These are phyloP conservation scores for Paraurostyla sp. DNA, from an alignment of 73 alveolate species.

Conservation along the genomic window DNA sequence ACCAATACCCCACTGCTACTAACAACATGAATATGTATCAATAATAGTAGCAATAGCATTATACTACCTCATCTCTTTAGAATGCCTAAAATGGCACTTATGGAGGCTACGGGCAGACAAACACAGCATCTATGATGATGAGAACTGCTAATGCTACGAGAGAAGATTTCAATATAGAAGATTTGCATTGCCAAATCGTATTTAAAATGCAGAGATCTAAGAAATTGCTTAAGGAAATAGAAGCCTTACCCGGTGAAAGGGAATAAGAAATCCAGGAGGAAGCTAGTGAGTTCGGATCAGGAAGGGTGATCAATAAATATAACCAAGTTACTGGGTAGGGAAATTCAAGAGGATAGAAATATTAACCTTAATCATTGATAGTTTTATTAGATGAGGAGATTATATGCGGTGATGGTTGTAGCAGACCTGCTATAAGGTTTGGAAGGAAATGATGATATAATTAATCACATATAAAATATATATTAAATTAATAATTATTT, in stretches of 20 bases:
- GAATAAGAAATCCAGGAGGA: slow-evolving; percentile 11
- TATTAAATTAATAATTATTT: too few relatives aligned
- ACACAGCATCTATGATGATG: too few relatives aligned
- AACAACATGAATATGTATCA: too few relatives aligned
- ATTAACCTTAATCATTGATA: background rate
- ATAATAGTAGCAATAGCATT: background rate
- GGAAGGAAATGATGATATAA: too few relatives aligned
- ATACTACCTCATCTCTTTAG: slow-evolving; percentile 25
- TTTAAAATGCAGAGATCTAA: slow-evolving; percentile 32
- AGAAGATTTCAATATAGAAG: slow-evolving; percentile 58
- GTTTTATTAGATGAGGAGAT: slow-evolving; percentile 4
- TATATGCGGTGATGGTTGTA: slow-evolving; percentile 53
- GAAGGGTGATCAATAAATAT: background rate
- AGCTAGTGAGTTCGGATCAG: slow-evolving; percentile 34
- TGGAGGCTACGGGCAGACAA: slow-evolving; percentile 58
- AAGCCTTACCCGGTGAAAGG: slow-evolving; percentile 26
- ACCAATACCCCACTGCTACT: slow-evolving; percentile 36
- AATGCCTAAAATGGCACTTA: background rate
- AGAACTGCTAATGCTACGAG: slow-evolving; percentile 56
- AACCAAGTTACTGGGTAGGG: background rate
- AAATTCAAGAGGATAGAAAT: background rate
- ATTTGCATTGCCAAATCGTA: slow-evolving; percentile 48
- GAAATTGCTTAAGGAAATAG: slow-evolving; percentile 45
- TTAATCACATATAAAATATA: too few relatives aligned
- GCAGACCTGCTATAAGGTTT: slow-evolving; percentile 7